Evolutionary conservation across 164 flowering plant species (phyloP), one percentile per base, ranked within the genome.

Genomic region (Protea cynaroides): DNA sequence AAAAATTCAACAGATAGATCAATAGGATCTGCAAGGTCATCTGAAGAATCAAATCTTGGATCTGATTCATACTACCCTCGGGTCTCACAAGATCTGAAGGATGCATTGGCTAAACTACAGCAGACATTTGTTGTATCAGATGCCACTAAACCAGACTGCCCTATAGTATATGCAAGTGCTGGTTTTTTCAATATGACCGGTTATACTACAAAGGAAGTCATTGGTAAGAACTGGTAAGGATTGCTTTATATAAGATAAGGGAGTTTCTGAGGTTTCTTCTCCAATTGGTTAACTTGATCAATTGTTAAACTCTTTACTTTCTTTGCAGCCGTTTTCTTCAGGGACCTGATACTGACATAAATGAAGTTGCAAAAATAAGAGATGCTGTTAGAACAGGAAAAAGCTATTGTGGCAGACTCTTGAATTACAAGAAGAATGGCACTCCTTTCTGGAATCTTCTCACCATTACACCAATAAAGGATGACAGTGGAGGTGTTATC

Each of bases 51-150:
- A 15, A 69, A 52, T 64, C 57, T 10, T 19, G 75, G 66, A 23
- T 9, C 59, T 52, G 67, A 67, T 18, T 59, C 61, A 14, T 80
- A 71, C 25, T 36, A 82, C 7, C 97, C 96, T 2, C 82, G 93
- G 53, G 93, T 83, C 9, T 89, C 99, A 40, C 86, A 91, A 67
- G 99, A 94, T 71, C 66, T 94, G 56, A 89, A 82, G 76, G 95
- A 81, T 62, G 99, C 99, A 17, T 70, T 94, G 65, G 73, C 96
- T 0, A 80, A 82, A 9, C 70, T 94, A 58, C 90, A 86, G 54
- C 99, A 94, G 70, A 94, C 97, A 0, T 94, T 94, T 79, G 99
- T 94, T n/a, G 97, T 94, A 1, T 91, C 99, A 1, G 94, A 94
- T 77, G 96, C 97, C 9, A 86, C 90, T 8, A 83, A 79, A 69